These are phyloP conservation scores for Pichia inconspicua DNA, from an alignment of 1,139 yeast species.

Conservation along the genomic window DNA sequence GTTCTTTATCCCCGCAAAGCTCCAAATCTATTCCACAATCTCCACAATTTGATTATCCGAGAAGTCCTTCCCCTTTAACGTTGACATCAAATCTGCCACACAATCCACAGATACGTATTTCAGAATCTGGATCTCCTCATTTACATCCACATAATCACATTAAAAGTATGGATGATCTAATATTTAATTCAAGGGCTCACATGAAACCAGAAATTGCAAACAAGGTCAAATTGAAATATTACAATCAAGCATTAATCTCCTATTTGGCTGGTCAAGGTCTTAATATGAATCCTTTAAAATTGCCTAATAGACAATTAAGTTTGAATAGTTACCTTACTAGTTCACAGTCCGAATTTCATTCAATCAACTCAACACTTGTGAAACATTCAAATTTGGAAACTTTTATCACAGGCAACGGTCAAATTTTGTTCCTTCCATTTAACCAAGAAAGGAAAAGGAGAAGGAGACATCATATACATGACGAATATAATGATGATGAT, in stretches of 20 bases:
- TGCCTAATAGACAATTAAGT: slow-evolving; percentile 14
- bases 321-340: slow-evolving; percentile 1
- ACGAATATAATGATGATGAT: slow-evolving; percentile 22
- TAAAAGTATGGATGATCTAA: slow-evolving; percentile 22
- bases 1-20: not conserved
- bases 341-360: not conserved
- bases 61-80: not conserved
- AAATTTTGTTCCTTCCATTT: slow-evolving; percentile 27
- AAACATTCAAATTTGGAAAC: slow-evolving; percentile 16
- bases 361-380: not conserved
- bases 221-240: slow-evolving; percentile 16
- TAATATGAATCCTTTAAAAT: slow-evolving; percentile 21
- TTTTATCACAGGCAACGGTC: slow-evolving; percentile 27
- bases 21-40: not conserved
- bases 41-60: not conserved
- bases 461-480: slow-evolving; percentile 12
- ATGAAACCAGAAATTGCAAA: not conserved
- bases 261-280: slow-evolving; percentile 25
- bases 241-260: slow-evolving; percentile 21
- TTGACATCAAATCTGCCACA: not conserved
- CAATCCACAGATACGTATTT: not conserved
- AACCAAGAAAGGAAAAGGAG: slow-evolving; percentile 24
- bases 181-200: slow-evolving; percentile 1
- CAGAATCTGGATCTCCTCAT: not conserved
- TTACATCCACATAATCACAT: slow-evolving; percentile 7